Percentiles rank a stretch among this genome's conserved stretches.
Evolutionary conservation across 2,329 filamentous ascomycete genomes (phyloP).

Genomic region (Stachybotrys chartarum): DNA sequence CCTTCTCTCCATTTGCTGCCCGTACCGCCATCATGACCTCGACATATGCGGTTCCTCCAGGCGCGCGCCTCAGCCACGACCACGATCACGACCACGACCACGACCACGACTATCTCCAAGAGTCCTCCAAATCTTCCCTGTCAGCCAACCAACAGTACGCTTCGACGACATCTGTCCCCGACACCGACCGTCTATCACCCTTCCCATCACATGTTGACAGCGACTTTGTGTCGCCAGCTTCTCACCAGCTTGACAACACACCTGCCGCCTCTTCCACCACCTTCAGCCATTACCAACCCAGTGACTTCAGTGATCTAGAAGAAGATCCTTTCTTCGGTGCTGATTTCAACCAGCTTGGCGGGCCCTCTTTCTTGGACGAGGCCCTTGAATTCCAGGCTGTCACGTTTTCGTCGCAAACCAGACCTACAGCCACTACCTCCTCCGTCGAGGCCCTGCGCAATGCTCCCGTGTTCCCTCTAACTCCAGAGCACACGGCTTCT

Average conservation of each 20-base stretch:
- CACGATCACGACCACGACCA: constrained; percentile 9
- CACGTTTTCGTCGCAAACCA: constrained; percentile 39
- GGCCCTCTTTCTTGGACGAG: constrained; percentile 38
- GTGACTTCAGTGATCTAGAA: constrained; percentile 39
- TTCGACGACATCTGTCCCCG: constrained; percentile 24
- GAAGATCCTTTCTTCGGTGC: constrained; percentile 45
- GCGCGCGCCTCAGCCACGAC: constrained; percentile 22
- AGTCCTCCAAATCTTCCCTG: constrained; percentile 23
- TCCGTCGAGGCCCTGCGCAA: constrained; percentile 4
- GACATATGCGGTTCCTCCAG: constrained; percentile 32
- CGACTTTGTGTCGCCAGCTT: constrained; percentile 20
- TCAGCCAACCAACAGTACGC: constrained; percentile 12
- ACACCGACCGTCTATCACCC: constrained; percentile 33
- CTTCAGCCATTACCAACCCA: constrained; percentile 40
- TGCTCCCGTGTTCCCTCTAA: constrained; percentile 35
- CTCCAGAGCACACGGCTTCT: constrained; percentile 44
- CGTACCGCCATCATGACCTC: constrained; percentile 33
- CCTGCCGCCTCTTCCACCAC: constrained; percentile 43
- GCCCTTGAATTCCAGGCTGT: constrained; percentile 13
- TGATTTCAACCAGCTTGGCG: constrained; percentile 37
- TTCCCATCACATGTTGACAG: constrained; percentile 32
- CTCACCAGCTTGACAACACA: constrained; percentile 29
- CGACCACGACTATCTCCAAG: constrained; percentile 16
- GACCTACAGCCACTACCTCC: constrained; percentile 29
- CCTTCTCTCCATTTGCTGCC: constrained; percentile 12